phyloP scores from a whole-genome alignment of 257 asterid species.

The Solanum tacnaense region DNA sequence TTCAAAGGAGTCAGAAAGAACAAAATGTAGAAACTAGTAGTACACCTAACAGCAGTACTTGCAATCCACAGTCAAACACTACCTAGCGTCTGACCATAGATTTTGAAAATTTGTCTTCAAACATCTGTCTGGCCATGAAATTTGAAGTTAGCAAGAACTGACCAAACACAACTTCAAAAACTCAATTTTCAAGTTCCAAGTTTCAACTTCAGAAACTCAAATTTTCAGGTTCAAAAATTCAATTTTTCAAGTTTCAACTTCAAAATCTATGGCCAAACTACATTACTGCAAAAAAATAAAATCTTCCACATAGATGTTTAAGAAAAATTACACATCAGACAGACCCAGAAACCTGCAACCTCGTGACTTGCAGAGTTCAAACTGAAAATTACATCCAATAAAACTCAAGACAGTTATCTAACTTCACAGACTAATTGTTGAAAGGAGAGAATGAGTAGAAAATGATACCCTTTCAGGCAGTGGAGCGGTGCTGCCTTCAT shows the following conservation, averaged over 20 bases:
- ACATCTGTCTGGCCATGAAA: background rate
- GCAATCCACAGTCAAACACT: background rate
- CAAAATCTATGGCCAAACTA: background rate
- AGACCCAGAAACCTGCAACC: background rate
- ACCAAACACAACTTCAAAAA: background rate
- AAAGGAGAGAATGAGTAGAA: background rate
- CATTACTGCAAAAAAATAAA: background rate
- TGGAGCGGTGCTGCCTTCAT: slow-evolving; percentile 73
- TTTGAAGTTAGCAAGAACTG: background rate
- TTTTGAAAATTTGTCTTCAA: background rate
- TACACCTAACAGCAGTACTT: background rate
- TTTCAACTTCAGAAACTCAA: background rate
- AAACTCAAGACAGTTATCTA: background rate
- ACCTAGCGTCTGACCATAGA: background rate
- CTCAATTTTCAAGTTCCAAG: background rate
- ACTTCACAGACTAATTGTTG: background rate
- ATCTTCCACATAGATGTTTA: background rate
- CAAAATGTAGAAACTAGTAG: background rate
- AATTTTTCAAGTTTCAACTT: background rate
- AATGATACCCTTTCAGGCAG: slow-evolving; percentile 66
- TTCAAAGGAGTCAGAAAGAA: background rate
- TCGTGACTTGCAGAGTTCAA: background rate
- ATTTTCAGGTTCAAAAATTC: background rate
- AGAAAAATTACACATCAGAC: background rate
- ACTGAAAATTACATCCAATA: background rate